A percentile compares a stretch with the other conserved stretches of the same genome.
phyloP scores from a whole-genome alignment of 2,329 filamentous ascomycete genomes.

The Sodiomyces alkalinus region DNA sequence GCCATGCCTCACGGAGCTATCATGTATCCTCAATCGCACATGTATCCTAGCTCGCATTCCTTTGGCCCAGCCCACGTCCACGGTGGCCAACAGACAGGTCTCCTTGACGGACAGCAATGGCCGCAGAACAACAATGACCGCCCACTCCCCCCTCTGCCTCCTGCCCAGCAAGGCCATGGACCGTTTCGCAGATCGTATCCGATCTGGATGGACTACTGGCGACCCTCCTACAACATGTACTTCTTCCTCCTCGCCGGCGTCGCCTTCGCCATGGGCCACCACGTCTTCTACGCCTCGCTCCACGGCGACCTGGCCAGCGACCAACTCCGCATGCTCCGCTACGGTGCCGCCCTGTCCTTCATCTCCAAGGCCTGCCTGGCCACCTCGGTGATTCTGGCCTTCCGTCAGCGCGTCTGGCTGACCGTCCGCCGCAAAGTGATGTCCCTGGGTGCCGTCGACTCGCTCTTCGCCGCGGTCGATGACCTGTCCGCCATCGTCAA shows the following conservation, averaged over 20 bases:
- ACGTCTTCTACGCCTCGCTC: slow-evolving; percentile 18
- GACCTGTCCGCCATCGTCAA: slow-evolving; percentile 15
- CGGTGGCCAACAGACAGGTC: too few relatives aligned
- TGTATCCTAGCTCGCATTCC: too few relatives aligned
- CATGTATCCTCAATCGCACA: too few relatives aligned
- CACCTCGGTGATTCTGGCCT: slow-evolving; percentile 15
- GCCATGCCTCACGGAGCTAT: too few relatives aligned
- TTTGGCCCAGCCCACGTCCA: too few relatives aligned
- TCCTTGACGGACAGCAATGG: too few relatives aligned
- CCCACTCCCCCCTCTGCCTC: too few relatives aligned
- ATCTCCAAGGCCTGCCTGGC: slow-evolving; percentile 19
- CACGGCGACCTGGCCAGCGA: slow-evolving; percentile 15
- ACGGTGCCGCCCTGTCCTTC: slow-evolving; percentile 20
- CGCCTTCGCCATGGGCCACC: slow-evolving; percentile 17
- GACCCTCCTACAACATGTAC: slow-evolving; percentile 19
- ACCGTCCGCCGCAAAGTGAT: slow-evolving; percentile 10
- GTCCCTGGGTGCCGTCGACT: slow-evolving; percentile 11
- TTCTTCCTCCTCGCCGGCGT: slow-evolving; percentile 17
- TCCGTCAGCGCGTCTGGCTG: slow-evolving; percentile 10
- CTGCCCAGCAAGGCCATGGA: too few relatives aligned
- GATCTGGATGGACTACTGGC: slow-evolving; percentile 24
- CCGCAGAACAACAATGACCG: too few relatives aligned
- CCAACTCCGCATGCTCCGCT: slow-evolving; percentile 19
- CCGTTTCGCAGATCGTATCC: too few relatives aligned
- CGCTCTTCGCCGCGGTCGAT: slow-evolving; percentile 17